phyloP scores from a whole-genome alignment of 768 basidiomycete genomes.

The Lenzites betulinus region DNA sequence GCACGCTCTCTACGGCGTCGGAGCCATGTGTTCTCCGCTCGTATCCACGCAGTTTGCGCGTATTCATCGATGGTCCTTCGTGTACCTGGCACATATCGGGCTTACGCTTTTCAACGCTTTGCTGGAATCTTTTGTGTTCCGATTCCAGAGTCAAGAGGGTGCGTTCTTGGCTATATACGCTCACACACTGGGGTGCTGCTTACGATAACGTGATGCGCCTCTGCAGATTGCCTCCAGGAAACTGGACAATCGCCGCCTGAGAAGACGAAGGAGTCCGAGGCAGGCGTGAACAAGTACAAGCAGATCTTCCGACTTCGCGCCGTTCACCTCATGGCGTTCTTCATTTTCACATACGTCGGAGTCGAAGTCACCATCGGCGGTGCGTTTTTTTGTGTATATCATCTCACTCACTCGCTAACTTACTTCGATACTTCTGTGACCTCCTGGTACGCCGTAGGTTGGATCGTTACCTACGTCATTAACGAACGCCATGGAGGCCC shows the following conservation, averaged over 20 bases:
- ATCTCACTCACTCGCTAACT: too few relatives aligned
- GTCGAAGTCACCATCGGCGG: constrained; percentile 44
- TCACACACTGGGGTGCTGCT: too few relatives aligned
- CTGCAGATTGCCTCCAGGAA: constrained; percentile 24
- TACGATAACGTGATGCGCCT: too few relatives aligned
- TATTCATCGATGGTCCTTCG: constrained; percentile 39
- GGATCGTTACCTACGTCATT: constrained; percentile 49
- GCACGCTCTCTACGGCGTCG: constrained; percentile 57
- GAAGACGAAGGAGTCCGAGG: constrained; percentile 34
- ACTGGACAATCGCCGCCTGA: constrained; percentile 31
- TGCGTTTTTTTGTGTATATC: constrained; percentile 10
- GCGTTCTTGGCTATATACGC: constrained; percentile 4
- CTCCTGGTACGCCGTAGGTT: constrained; percentile 31
- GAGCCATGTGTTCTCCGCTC: constrained; percentile 52
- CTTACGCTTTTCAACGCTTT: constrained; percentile 25
- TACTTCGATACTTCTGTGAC: too few relatives aligned
- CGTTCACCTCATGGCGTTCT: constrained; percentile 45
- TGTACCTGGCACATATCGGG: constrained; percentile 43
- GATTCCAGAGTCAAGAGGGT: constrained; percentile 34
- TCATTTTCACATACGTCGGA: constrained; percentile 48
- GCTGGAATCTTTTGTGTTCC: constrained; percentile 26
- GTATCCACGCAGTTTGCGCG: constrained; percentile 53
- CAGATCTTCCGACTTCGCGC: constrained; percentile 46
- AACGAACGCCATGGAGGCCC: constrained; percentile 40
- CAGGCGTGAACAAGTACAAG: constrained; percentile 33